These are phyloP conservation scores for Daedaleopsis sinensis DNA, from an alignment of 768 basidiomycete genomes.

Conservation along the genomic window DNA sequence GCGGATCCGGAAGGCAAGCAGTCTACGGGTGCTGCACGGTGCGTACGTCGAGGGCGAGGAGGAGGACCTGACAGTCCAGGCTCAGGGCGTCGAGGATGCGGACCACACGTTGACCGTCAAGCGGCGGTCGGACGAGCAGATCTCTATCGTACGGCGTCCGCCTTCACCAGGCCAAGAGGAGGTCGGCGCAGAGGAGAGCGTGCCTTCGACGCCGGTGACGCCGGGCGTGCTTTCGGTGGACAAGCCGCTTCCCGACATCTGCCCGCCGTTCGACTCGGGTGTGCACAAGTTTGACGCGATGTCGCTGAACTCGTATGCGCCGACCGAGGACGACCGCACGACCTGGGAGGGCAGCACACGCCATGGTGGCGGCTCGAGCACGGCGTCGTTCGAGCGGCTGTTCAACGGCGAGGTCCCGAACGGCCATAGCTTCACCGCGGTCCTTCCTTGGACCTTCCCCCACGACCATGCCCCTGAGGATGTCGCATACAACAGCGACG, in stretches of 20 bases:
- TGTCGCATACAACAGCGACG: constrained; percentile 89
- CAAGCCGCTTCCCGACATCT: constrained; percentile 34
- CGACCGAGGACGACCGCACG: constrained; percentile 58
- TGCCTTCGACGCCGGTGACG: constrained; percentile 1
- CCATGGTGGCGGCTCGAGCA: constrained; percentile 29
- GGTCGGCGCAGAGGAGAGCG: not conserved
- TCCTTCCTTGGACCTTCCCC: constrained; percentile 57
- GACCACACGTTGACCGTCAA: constrained; percentile 19
- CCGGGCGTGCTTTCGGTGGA: constrained; percentile 29
- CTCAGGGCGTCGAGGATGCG: constrained; percentile 38
- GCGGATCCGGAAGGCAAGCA: constrained; percentile 37
- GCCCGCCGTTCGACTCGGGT: constrained; percentile 29
- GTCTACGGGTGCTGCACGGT: constrained; percentile 41
- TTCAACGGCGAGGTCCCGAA: constrained; percentile 54
- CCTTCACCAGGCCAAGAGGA: constrained; percentile 2
- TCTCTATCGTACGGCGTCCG: constrained; percentile 9
- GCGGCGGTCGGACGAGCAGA: constrained; percentile 4
- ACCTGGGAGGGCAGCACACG: constrained; percentile 58
- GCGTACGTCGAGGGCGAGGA: constrained; percentile 48
- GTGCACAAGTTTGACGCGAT: constrained; percentile 45
- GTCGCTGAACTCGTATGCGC: constrained; percentile 51
- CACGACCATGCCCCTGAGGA: constrained; percentile 85
- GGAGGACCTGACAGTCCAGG: constrained; percentile 66
- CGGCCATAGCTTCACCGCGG: constrained; percentile 38
- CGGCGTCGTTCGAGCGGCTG: constrained; percentile 48